A percentile compares a stretch with the other conserved stretches of the same genome.
Conservation (phyloP, 345 rosid genomes). For the Aurinia saxatilis region DNA sequence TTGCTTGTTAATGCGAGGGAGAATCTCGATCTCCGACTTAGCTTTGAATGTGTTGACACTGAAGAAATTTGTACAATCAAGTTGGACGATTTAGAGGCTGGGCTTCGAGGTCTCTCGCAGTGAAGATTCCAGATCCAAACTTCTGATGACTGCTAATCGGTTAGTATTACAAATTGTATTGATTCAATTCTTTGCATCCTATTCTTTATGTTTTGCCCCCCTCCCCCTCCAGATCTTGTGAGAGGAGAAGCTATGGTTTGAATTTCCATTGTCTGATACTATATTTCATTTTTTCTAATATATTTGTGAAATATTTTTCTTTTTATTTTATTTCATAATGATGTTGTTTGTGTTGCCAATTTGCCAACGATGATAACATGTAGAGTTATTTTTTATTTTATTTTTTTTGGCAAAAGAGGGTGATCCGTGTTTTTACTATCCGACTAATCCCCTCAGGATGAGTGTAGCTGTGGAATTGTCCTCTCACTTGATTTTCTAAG, state of each 20-base stretch:
- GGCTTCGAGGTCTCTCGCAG: constrained; percentile 46
- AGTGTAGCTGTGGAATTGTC: too few relatives aligned
- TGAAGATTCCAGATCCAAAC: constrained; percentile 6
- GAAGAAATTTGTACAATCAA: constrained; percentile 65
- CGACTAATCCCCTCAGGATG: too few relatives aligned
- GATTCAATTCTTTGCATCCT: constrained; percentile 21
- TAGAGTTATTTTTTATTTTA: too few relatives aligned
- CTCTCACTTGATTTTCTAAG: too few relatives aligned
- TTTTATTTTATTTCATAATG: not conserved
- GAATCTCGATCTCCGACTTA: constrained; percentile 75
- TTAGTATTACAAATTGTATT: constrained; percentile 19
- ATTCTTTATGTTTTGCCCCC: constrained; percentile 23
- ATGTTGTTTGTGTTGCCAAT: not conserved
- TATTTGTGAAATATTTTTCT: not conserved
- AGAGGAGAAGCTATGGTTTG: constrained; percentile 9
- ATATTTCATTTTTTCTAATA: not conserved
- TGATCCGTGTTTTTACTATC: too few relatives aligned
- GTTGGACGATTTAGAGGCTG: constrained; percentile 67
- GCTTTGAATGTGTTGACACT: constrained; percentile 66
- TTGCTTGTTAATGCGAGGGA: constrained; percentile 90
- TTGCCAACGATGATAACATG: too few relatives aligned
- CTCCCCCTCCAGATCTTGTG: not conserved
- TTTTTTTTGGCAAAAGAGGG: too few relatives aligned
- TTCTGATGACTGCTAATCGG: not conserved
- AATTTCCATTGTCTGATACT: not conserved